Conservation (phyloP, 345 rosid species). For the Heritiera fomes region DNA sequence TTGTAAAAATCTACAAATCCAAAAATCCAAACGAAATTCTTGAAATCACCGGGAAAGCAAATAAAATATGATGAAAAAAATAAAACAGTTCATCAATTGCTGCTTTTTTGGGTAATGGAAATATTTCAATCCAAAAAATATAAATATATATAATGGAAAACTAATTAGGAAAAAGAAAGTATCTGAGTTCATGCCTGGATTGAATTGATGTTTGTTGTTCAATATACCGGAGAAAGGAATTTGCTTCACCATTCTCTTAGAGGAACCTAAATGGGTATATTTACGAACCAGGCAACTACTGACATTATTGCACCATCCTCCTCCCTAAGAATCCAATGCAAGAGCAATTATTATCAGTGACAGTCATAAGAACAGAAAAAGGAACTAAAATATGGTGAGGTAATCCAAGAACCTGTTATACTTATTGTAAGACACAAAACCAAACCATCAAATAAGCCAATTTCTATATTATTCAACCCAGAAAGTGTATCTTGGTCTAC, state of each 20-base stretch:
- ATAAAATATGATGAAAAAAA: background rate
- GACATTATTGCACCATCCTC: constrained; percentile 88
- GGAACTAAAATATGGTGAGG: background rate
- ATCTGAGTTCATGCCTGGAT: constrained; percentile 58
- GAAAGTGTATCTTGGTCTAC: background rate
- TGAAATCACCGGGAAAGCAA: constrained; percentile 3
- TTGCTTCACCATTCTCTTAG: constrained; percentile 58
- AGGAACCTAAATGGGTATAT: constrained; percentile 75
- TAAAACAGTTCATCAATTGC: no score
- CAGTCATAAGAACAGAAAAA: background rate
- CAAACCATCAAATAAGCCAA: background rate
- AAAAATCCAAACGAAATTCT: constrained; percentile 18
- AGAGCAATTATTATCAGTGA: background rate
- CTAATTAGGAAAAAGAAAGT: background rate
- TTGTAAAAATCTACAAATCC: constrained; percentile 65
- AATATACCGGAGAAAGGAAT: constrained; percentile 84
- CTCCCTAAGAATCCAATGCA: constrained; percentile 50
- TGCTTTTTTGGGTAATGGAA: no score
- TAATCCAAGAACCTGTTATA: background rate
- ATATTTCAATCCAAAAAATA: background rate
- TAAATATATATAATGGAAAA: background rate
- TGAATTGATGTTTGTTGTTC: constrained; percentile 50
- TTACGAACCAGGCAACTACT: constrained; percentile 64
- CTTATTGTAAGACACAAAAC: background rate
- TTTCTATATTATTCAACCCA: background rate